Evolutionary conservation across 2,329 filamentous ascomycete genomes (phyloP).

Genomic region (Bretziella fagacearum): DNA sequence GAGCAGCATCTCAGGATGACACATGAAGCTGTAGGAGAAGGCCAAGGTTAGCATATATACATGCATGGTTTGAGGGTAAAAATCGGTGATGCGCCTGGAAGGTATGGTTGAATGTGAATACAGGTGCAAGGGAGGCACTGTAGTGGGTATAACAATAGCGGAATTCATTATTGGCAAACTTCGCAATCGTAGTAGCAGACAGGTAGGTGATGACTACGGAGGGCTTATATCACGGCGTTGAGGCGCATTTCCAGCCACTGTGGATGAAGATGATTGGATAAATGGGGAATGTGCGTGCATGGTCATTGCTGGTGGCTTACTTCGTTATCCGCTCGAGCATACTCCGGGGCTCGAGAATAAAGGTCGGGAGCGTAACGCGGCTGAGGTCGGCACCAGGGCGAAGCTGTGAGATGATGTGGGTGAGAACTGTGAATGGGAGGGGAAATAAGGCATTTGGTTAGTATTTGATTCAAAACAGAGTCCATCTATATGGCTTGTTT

Average conservation of each 20-base stretch:
- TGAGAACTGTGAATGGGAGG: conserved; percentile 51
- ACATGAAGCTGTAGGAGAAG: conserved; percentile 66
- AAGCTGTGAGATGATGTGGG: conserved; percentile 92
- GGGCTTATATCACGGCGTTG: background rate
- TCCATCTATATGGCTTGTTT: too few relatives aligned
- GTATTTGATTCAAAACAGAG: too few relatives aligned
- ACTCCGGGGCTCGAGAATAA: conserved; percentile 91
- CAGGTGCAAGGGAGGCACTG: background rate
- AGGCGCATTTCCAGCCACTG: background rate
- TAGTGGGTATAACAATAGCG: background rate
- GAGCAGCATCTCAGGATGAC: conserved; percentile 87
- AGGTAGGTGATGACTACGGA: background rate
- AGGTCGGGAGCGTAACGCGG: conserved; percentile 85
- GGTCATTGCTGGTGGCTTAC: conserved; percentile 32
- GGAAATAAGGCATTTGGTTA: too few relatives aligned
- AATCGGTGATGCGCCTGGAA: background rate
- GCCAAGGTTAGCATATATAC: conserved; percentile 3
- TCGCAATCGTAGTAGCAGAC: background rate
- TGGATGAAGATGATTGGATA: background rate
- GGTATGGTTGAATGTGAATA: background rate
- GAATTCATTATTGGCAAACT: background rate
- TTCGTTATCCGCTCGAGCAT: conserved; percentile 99
- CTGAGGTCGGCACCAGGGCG: conserved; percentile 90
- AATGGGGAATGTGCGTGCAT: background rate
- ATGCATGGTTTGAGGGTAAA: too few relatives aligned